phyloP scores from a whole-genome alignment of 306 rosid genomes.

The Vigna unguiculata region DNA sequence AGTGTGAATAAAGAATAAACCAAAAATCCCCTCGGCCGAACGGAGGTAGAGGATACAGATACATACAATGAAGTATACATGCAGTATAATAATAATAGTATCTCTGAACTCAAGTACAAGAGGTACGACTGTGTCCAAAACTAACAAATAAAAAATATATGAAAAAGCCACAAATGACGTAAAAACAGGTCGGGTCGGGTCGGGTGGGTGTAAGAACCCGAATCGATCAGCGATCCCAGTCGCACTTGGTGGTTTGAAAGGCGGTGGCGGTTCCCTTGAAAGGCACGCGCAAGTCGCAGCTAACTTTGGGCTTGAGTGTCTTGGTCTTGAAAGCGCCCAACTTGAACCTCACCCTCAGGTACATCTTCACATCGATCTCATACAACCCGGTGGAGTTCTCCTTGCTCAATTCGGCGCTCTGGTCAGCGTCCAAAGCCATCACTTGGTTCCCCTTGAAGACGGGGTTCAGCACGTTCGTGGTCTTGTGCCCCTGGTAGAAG shows the following conservation, averaged over 20 bases:
- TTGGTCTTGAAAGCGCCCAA: constrained; percentile 54
- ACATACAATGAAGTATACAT: background rate
- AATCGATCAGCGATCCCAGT: constrained; percentile 53
- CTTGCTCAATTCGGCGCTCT: constrained; percentile 36
- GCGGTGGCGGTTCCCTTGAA: constrained; percentile 37
- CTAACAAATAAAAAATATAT: constrained; percentile 35
- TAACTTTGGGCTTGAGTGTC: constrained; percentile 62
- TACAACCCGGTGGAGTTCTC: constrained; percentile 56
- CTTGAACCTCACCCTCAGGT: constrained; percentile 66
- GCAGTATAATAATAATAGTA: background rate
- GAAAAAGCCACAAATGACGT: background rate
- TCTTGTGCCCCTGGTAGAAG: constrained; percentile 81
- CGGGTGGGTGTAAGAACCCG: background rate
- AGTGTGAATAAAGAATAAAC: constrained; percentile 34
- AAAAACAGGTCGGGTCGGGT: background rate
- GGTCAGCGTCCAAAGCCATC: constrained; percentile 33
- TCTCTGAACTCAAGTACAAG: background rate
- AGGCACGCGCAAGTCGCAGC: constrained; percentile 67
- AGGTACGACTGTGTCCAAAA: constrained; percentile 22
- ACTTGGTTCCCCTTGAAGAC: constrained; percentile 54
- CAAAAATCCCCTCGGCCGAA: constrained; percentile 26
- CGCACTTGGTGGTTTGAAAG: constrained; percentile 64
- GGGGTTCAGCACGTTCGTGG: constrained; percentile 46
- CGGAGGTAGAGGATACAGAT: background rate
- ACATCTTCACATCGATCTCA: constrained; percentile 61